These are phyloP conservation scores for Penicillium atrosanguineum DNA, from an alignment of 495 filamentous ascomycete genomes.

Conservation along the genomic window DNA sequence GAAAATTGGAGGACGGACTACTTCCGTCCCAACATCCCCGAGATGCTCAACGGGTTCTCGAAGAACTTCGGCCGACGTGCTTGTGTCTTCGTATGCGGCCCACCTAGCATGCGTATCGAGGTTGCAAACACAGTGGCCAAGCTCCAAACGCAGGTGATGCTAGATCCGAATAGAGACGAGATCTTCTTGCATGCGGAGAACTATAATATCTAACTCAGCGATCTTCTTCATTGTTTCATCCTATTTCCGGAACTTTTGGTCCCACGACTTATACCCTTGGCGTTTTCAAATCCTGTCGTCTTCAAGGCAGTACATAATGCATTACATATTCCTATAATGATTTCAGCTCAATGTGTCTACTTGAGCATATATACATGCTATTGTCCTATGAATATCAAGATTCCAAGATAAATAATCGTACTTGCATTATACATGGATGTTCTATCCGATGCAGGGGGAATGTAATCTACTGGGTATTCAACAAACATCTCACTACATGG, in stretches of 20 bases:
- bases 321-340: not conserved
- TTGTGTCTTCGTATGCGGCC: slow-evolving; percentile 92
- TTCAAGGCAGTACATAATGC: not conserved
- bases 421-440: not conserved
- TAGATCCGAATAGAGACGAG: slow-evolving; percentile 74
- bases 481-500: slow-evolving; percentile 2
- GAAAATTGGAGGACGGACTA: slow-evolving; percentile 90
- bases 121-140: slow-evolving; percentile 79
- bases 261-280: slow-evolving; percentile 20
- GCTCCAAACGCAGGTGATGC: slow-evolving; percentile 80
- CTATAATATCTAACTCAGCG: slow-evolving; percentile 65
- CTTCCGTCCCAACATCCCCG: slow-evolving; percentile 82
- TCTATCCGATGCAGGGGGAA: not conserved
- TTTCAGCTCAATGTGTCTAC: not conserved
- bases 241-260: not conserved
- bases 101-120: slow-evolving; percentile 80
- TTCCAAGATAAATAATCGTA: not conserved
- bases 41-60: slow-evolving; percentile 78
- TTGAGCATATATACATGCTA: not conserved
- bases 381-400: not conserved
- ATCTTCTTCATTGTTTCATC: slow-evolving; percentile 4
- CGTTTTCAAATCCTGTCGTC: not conserved
- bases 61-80: slow-evolving; percentile 77
- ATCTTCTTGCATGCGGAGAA: slow-evolving; percentile 95
- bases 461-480: slow-evolving; percentile 15